Conservation (phyloP, 352 stramenopile species). For the Phytophthora colocasiae region DNA sequence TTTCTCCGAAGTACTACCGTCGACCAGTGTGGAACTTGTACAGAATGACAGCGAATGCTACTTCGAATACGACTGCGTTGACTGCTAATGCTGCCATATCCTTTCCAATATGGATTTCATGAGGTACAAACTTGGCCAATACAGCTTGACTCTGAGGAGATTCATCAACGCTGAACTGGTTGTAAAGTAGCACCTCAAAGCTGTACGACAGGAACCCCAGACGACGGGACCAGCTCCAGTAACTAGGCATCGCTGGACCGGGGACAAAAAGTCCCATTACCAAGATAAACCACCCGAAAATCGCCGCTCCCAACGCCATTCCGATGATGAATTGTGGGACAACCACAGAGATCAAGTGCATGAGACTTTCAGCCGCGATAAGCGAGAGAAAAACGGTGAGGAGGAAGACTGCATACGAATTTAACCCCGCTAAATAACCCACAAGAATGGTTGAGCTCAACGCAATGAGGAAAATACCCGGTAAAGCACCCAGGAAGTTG, state of each 20-base stretch:
- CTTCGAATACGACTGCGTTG: slow-evolving; percentile 43
- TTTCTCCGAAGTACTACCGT: slow-evolving; percentile 23
- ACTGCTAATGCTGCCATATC: slow-evolving; percentile 51
- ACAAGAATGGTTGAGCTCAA: slow-evolving; percentile 57
- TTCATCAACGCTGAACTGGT: slow-evolving; percentile 56
- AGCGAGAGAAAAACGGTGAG: slow-evolving; percentile 74
- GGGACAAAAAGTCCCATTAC: slow-evolving; percentile 81
- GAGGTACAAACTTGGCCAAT: slow-evolving; percentile 45
- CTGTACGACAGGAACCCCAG: slow-evolving; percentile 83
- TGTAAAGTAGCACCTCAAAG: slow-evolving; percentile 76
- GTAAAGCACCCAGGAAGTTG: slow-evolving; percentile 73
- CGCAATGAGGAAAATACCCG: slow-evolving; percentile 66
- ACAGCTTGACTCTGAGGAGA: slow-evolving; percentile 19
- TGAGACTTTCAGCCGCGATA: slow-evolving; percentile 77
- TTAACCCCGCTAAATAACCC: slow-evolving; percentile 48
- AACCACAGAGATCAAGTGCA: slow-evolving; percentile 69
- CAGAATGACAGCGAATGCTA: slow-evolving; percentile 54
- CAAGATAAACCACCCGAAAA: slow-evolving; percentile 87
- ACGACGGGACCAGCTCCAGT: slow-evolving; percentile 82
- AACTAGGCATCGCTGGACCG: slow-evolving; percentile 52
- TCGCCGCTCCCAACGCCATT: slow-evolving; percentile 70
- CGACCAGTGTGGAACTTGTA: slow-evolving; percentile 72
- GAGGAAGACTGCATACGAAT: slow-evolving; percentile 63
- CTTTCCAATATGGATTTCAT: slow-evolving; percentile 41
- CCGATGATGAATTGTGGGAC: slow-evolving; percentile 84